phyloP scores from a whole-genome alignment of 257 asterid genomes.

The Penstemon davidsonii region DNA sequence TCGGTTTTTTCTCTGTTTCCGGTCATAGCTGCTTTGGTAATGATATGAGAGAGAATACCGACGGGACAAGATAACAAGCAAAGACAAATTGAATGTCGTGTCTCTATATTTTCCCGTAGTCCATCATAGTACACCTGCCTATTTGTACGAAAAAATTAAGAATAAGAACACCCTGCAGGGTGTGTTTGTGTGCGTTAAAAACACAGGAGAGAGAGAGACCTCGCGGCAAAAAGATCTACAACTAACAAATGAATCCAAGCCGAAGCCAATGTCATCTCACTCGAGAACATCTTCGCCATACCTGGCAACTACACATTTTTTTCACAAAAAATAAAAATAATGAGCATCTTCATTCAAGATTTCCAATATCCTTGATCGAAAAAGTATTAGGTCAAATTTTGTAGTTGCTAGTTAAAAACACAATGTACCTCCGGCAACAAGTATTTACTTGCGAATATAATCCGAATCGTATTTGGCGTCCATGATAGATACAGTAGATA shows the following conservation, averaged over 20 bases:
- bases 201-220: constrained; percentile 36
- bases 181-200: too few species aligned
- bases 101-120: constrained; percentile 60
- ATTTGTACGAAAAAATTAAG: constrained; percentile 17
- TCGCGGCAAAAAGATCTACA: constrained; percentile 89
- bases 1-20: constrained; percentile 26
- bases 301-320: constrained; percentile 53
- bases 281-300: constrained; percentile 84
- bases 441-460: constrained; percentile 75
- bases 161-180: too few species aligned
- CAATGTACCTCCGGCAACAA: constrained; percentile 82
- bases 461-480: constrained; percentile 73
- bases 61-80: constrained; percentile 85
- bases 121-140: constrained; percentile 90
- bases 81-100: constrained; percentile 81
- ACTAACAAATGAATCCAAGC: constrained; percentile 92
- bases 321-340: not conserved
- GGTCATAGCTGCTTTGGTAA: constrained; percentile 59
- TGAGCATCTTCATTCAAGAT: not conserved
- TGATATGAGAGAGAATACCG: constrained; percentile 69
- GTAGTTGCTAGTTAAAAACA: not conserved
- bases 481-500: constrained; percentile 76
- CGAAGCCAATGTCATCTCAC: constrained; percentile 84
- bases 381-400: not conserved
- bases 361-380: not conserved